Base-by-base conservation (phyloP, 331 rosid species). In the Spiraea crenata region DNA sequence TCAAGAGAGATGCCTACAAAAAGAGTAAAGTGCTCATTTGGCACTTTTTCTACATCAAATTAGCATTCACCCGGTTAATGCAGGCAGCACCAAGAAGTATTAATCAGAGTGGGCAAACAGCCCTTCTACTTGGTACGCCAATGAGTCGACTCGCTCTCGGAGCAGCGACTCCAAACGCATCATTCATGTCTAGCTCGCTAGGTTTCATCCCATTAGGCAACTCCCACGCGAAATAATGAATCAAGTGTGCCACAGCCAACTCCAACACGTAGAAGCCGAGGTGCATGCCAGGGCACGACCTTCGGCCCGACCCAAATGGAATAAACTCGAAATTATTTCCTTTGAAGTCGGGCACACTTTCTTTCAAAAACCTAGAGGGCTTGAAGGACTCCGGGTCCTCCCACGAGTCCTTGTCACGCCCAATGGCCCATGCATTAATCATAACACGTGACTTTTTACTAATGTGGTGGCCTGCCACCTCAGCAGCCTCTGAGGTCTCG, bases 271-370 rank as follows among this genome's bases (percentile, higher is more conserved):
- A 90, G 0, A 93, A 82, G 19, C 98, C 98, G 20, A 93, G 78
- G 14, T 85, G 92, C 98, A 93, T 93, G 0, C 98, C 98, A 0
- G 98, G 98, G 78, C 98, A 93, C 0, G 98, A 93, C 76, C 98
- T 80, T 0, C 98, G 89, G 69, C 98, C 98, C 61, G 98, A 93
- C 49, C 98, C 98, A 67, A 93, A 93, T 0, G 98, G 98, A 3
- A 93, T 82, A 71, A 90, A 93, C 88, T 93, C 97, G 54, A 93
- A 93, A 73, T 90, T 87, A 54, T 78, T 84, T 0, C 98, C 98
- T 45, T 93, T 93, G 55, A 88, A 93, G 19, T 93, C 97, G 0
- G 96, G 78, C 59, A 78, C 81, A 0, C 89, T 88, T 4, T 73
- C 69, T 51, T 73, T 48, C 14, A 82, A 11, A 46, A 93, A 93